Evolutionary conservation across 805 yeast genomes (phyloP).

Genomic region (Scheffersomyces spartinae): DNA sequence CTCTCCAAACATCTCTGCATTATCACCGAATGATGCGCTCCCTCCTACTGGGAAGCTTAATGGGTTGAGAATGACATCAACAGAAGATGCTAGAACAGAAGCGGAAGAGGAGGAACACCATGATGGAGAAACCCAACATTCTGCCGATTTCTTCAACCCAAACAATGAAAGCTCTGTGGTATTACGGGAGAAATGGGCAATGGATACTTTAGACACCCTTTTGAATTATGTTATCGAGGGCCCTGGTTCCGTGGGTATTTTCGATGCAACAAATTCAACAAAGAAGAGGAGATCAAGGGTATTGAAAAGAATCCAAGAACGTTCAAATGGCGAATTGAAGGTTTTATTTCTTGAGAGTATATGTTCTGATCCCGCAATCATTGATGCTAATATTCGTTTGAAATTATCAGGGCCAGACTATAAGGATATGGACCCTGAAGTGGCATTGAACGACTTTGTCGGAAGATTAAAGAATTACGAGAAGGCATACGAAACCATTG

Average conservation of each 20-base stretch:
- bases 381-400: constrained; percentile 74
- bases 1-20: constrained; percentile 2
- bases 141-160: constrained; percentile 81
- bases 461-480: constrained; percentile 76
- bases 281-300: constrained; percentile 51
- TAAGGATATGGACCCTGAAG: constrained; percentile 67
- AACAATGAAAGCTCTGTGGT: constrained; percentile 51
- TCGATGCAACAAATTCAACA: constrained; percentile 77
- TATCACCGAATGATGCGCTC: not conserved
- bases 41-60: constrained; percentile 3
- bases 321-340: constrained; percentile 53
- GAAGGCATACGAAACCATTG: constrained; percentile 82
- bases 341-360: constrained; percentile 79
- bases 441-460: constrained; percentile 73
- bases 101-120: constrained; percentile 1
- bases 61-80: constrained; percentile 8
- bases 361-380: constrained; percentile 68
- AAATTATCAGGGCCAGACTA: constrained; percentile 93
- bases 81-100: constrained; percentile 2
- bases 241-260: constrained; percentile 85
- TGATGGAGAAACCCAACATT: constrained; percentile 32
- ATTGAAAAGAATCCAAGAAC: constrained; percentile 40
- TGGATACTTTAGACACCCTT: constrained; percentile 79
- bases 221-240: constrained; percentile 72
- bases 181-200: constrained; percentile 89